A percentile compares a stretch with the other conserved stretches of the same genome.
phyloP scores from a whole-genome alignment of 169 alveolate species.

The Eimeria maxima region DNA sequence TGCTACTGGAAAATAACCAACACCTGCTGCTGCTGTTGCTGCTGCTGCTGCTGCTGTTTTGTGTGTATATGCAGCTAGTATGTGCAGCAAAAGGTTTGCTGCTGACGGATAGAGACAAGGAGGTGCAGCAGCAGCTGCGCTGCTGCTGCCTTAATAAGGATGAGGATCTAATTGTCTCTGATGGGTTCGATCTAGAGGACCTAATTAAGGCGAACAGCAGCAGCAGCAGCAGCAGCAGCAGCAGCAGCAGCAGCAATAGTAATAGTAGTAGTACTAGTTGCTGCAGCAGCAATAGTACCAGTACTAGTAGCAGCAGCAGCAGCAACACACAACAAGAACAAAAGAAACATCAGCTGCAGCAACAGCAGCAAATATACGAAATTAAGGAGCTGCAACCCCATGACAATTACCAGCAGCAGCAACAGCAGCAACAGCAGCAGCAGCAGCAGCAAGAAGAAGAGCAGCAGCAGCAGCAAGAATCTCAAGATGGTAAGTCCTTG shows the following conservation, averaged over 20 bases:
- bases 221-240: slow-evolving; percentile 20
- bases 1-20: no score
- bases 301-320: background rate
- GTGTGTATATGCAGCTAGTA: background rate
- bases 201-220: background rate
- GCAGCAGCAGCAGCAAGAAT: background rate
- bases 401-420: slow-evolving; percentile 79
- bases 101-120: background rate
- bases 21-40: background rate
- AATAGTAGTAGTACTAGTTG: no score
- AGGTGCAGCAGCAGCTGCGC: background rate
- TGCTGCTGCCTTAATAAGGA: background rate
- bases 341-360: slow-evolving; percentile 91
- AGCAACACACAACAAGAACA: slow-evolving; percentile 2
- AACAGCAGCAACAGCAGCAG: slow-evolving; percentile 1
- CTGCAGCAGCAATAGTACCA: background rate
- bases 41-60: slow-evolving; percentile 20
- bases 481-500: background rate
- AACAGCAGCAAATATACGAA: slow-evolving; percentile 91
- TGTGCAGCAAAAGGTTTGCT: slow-evolving; percentile 27
- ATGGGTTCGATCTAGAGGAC: background rate
- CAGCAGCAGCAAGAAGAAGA: slow-evolving; percentile 15
- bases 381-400: slow-evolving; percentile 87
- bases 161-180: background rate
- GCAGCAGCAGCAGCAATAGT: background rate